Conservation (phyloP, 768 basidiomycete species). For the Calocybe indica region DNA sequence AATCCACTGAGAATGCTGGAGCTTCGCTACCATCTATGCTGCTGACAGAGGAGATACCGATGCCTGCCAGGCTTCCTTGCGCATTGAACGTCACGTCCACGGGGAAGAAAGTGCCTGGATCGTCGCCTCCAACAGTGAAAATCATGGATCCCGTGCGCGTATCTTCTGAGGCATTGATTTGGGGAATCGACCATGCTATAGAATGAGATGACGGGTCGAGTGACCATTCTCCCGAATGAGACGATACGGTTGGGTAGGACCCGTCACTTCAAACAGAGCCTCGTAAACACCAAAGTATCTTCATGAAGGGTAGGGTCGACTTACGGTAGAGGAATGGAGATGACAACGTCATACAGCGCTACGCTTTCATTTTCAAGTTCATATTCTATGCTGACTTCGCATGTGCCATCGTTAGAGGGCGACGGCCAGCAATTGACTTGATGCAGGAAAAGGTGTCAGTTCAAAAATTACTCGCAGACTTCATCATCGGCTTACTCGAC, state of each 20-base stretch:
- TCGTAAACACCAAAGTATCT: neutral
- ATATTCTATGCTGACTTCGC: conserved; percentile 95
- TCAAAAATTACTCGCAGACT: conserved; percentile 1
- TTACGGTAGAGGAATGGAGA: conserved; percentile 91
- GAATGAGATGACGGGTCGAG: conserved; percentile 76
- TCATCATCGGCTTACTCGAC: conserved; percentile 58
- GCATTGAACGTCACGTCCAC: conserved; percentile 79
- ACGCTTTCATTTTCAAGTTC: conserved; percentile 86
- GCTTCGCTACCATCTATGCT: conserved; percentile 39
- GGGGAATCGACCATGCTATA: conserved; percentile 79
- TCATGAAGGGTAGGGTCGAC: conserved; percentile 20
- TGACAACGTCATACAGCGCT: conserved; percentile 76
- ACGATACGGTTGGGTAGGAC: conserved; percentile 80
- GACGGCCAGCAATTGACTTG: conserved; percentile 97
- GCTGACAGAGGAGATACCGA: conserved; percentile 57
- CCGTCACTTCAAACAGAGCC: conserved; percentile 45
- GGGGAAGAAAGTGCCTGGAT: conserved; percentile 85
- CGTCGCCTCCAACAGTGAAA: conserved; percentile 84
- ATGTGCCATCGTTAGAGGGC: conserved; percentile 85
- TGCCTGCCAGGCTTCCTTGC: conserved; percentile 74
- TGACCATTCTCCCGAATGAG: conserved; percentile 74
- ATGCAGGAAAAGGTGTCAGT: neutral
- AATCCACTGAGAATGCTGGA: conserved; percentile 46
- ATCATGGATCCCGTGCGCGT: conserved; percentile 81
- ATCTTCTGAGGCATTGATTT: conserved; percentile 53